phyloP scores from a whole-genome alignment of 2,329 filamentous ascomycete genomes.

The Ceratocystis papillata region DNA sequence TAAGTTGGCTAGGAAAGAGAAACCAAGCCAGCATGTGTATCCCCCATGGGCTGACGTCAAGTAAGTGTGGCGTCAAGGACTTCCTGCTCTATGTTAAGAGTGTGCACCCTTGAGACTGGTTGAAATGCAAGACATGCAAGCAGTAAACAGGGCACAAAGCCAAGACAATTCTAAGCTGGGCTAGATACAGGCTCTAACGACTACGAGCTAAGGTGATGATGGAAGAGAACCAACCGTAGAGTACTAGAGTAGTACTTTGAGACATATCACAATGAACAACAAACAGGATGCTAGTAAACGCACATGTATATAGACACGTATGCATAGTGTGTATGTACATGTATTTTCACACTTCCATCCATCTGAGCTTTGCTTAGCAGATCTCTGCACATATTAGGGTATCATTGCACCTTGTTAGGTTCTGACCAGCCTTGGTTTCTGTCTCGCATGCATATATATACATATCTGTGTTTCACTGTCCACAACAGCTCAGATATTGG shows the following conservation, averaged over 20 bases:
- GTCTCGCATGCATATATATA: neutral
- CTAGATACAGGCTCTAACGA: neutral
- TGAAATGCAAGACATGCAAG: conserved; percentile 8
- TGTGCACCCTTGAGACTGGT: conserved; percentile 1
- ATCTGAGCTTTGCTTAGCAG: neutral
- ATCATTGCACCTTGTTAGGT: conserved; percentile 1
- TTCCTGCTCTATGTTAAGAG: neutral
- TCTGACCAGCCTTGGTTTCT: conserved; percentile 3
- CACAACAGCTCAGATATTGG: neutral
- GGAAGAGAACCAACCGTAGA: neutral
- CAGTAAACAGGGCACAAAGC: conserved; percentile 4
- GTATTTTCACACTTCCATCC: neutral
- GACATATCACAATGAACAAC: neutral
- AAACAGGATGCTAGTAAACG: neutral
- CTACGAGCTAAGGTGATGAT: neutral
- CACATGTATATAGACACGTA: neutral
- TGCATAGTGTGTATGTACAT: neutral
- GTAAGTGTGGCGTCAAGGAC: neutral
- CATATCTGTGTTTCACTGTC: neutral
- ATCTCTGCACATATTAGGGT: neutral
- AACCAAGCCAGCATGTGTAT: neutral
- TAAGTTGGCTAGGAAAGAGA: neutral
- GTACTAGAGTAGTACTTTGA: neutral
- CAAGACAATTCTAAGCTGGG: conserved; percentile 4
- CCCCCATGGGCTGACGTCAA: neutral